phyloP scores from a whole-genome alignment of 441 rosid species.

The Mallotus japonicus region DNA sequence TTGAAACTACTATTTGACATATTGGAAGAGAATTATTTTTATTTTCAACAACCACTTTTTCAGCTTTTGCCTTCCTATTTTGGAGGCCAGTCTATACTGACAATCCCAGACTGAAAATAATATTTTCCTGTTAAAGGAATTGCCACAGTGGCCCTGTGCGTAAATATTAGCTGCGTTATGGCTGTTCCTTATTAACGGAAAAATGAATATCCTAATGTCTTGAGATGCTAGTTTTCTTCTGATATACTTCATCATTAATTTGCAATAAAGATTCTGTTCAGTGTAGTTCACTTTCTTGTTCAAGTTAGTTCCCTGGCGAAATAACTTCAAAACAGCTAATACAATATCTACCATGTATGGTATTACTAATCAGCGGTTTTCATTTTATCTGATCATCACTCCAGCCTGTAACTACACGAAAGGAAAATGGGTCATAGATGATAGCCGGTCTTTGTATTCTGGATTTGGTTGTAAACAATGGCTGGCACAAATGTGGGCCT shows the following conservation, averaged over 20 bases:
- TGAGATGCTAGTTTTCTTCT: not conserved
- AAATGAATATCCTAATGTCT: not conserved
- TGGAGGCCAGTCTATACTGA: not conserved
- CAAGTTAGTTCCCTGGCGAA: conserved; percentile 4
- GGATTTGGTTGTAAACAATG: conserved; percentile 83
- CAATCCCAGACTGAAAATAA: not conserved
- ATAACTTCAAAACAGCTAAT: not conserved
- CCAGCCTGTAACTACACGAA: conserved; percentile 75
- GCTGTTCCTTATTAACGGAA: not conserved
- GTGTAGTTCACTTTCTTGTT: not conserved
- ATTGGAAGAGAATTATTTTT: too few relatives aligned
- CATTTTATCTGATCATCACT: conserved; percentile 8
- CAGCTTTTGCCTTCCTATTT: not conserved
- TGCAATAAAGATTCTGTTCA: not conserved
- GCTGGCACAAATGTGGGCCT: conserved; percentile 93
- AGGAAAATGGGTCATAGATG: conserved; percentile 92
- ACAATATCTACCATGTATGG: not conserved
- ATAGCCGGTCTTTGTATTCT: conserved; percentile 63
- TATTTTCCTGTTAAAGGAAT: not conserved
- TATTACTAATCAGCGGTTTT: not conserved
- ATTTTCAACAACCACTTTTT: not conserved
- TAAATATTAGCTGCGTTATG: not conserved
- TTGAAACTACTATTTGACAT: too few relatives aligned
- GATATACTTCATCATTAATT: not conserved
- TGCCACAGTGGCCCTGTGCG: too few relatives aligned